These are phyloP conservation scores for Botryobasidium botryosum DNA, from an alignment of 768 basidiomycete species.

Conservation along the genomic window DNA sequence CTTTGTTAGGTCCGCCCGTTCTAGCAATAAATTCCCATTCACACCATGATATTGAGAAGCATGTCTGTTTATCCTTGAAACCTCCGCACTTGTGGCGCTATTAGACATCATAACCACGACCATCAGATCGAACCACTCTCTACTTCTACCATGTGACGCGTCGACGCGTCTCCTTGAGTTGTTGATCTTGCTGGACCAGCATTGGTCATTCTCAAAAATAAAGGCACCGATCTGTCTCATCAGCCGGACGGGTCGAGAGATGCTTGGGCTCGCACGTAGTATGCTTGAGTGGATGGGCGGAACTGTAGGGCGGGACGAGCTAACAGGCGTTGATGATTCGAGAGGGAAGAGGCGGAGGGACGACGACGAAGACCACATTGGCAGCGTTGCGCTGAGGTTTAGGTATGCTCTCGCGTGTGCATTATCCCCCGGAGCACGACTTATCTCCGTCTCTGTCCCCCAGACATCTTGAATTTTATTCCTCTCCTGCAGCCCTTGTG, in stretches of 20 bases:
- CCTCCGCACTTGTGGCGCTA: constrained; percentile 7
- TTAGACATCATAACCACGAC: constrained; percentile 81
- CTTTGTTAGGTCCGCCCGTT: constrained; percentile 45
- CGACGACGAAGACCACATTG: constrained; percentile 47
- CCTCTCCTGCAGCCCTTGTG: constrained; percentile 60
- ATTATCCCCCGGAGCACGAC: background rate
- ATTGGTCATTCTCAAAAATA: constrained; percentile 82
- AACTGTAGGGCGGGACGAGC: constrained; percentile 82
- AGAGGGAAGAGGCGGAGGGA: constrained; percentile 34
- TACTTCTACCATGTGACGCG: constrained; percentile 84
- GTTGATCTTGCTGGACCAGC: constrained; percentile 89
- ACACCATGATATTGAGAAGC: background rate
- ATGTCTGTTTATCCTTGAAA: background rate
- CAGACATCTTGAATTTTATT: constrained; percentile 87
- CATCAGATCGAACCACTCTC: constrained; percentile 57
- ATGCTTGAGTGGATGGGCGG: constrained; percentile 99
- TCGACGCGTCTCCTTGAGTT: constrained; percentile 91
- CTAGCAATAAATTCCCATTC: background rate
- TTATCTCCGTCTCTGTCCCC: background rate
- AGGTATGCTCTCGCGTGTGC: constrained; percentile 31
- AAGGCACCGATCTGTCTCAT: constrained; percentile 80
- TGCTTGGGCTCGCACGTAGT: constrained; percentile 83
- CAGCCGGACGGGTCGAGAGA: constrained; percentile 78
- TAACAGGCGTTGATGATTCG: constrained; percentile 36
- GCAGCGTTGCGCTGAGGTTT: constrained; percentile 77